Evolutionary conservation across 805 yeast genomes (phyloP).

Genomic region (Candida nanaspora): DNA sequence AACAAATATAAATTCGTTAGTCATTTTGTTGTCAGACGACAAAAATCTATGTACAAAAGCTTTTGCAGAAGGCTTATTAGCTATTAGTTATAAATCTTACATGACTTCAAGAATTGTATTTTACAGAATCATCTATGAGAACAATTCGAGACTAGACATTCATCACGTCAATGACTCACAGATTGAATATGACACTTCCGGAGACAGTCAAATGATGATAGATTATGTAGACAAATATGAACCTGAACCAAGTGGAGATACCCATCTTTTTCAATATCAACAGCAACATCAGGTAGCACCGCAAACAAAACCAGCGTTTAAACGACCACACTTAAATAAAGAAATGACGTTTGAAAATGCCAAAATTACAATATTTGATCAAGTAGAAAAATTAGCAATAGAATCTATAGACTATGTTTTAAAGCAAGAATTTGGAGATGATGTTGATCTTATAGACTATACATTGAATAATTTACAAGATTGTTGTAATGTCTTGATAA

Average conservation of each 20-base stretch:
- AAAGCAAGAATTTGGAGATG: conserved; percentile 50
- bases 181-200: too few species aligned
- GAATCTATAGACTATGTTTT: conserved; percentile 46
- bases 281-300: background rate
- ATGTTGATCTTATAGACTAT: conserved; percentile 45
- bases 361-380: conserved; percentile 27
- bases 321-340: background rate
- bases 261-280: too few species aligned
- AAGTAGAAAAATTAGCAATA: conserved; percentile 32
- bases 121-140: background rate
- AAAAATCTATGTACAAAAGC: conserved; percentile 79
- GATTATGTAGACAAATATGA: too few species aligned
- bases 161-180: too few species aligned
- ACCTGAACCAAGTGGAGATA: too few species aligned
- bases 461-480: conserved; percentile 30
- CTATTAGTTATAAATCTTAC: conserved; percentile 45
- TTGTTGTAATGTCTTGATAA: conserved; percentile 33
- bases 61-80: conserved; percentile 53
- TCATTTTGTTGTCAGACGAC: conserved; percentile 72
- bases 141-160: background rate
- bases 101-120: conserved; percentile 32
- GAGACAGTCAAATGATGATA: too few species aligned
- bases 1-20: conserved; percentile 28
- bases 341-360: conserved; percentile 2
- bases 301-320: background rate